phyloP scores from a whole-genome alignment of 2,329 filamentous ascomycete genomes.

The Cercospora sp. region DNA sequence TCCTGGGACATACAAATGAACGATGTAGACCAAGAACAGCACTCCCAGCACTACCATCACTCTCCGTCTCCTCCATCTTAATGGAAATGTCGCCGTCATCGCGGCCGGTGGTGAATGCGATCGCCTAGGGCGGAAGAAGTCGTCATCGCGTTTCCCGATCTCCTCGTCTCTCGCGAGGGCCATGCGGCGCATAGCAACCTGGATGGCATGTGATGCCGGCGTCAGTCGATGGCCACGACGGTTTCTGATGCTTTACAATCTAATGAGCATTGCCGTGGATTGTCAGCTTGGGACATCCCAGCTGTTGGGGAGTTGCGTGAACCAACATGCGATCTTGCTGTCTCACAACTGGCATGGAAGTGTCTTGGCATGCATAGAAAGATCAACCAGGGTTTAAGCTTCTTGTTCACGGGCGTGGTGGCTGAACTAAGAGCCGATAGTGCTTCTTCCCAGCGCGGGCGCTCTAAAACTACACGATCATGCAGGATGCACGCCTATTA shows the following conservation, averaged over 20 bases:
- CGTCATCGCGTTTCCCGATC: conserved; percentile 65
- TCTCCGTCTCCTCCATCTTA: conserved; percentile 53
- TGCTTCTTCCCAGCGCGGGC: not conserved
- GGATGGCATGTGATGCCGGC: not conserved
- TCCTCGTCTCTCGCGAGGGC: conserved; percentile 56
- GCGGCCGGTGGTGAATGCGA: conserved; percentile 15
- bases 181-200: conserved; percentile 19
- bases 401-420: not conserved
- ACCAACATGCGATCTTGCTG: not conserved
- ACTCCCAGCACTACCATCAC: conserved; percentile 32
- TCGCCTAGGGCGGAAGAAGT: conserved; percentile 45
- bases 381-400: not conserved
- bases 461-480: not conserved
- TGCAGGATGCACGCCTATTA: not conserved
- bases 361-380: conserved; percentile 1
- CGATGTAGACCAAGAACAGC: conserved; percentile 12
- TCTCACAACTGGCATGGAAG: not conserved
- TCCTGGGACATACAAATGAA: conserved; percentile 15
- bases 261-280: not conserved
- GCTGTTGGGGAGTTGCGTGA: not conserved
- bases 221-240: not conserved
- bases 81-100: conserved; percentile 27
- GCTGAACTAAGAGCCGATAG: not conserved
- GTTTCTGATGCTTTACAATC: not conserved
- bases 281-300: not conserved